A percentile compares a stretch with the other conserved stretches of the same genome.
Conservation (phyloP, 208 protist species). For the Blastocrithidia nonstop region DNA sequence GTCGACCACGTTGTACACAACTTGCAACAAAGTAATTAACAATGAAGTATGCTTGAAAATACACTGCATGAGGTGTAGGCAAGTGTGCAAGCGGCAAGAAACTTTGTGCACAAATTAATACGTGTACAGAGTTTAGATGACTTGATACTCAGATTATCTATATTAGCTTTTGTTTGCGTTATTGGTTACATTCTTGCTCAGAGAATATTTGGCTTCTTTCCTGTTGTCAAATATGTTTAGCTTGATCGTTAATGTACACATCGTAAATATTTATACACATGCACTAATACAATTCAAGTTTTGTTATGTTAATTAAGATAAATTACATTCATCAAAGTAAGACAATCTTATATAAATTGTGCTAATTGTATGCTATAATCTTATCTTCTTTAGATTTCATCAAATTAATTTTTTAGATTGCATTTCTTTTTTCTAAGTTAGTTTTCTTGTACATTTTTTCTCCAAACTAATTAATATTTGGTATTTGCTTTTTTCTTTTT, state of each 20-base stretch:
- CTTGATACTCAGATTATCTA: slow-evolving; percentile 36
- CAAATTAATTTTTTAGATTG: too few relatives aligned
- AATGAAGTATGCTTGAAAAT: slow-evolving; percentile 21
- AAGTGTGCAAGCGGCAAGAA: slow-evolving; percentile 43
- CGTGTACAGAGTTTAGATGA: slow-evolving; percentile 49
- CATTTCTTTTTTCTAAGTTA: too few relatives aligned
- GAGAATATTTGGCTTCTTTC: slow-evolving; percentile 55
- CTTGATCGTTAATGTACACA: slow-evolving; percentile 5
- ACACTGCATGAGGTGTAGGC: slow-evolving; percentile 47
- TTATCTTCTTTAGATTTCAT: too few relatives aligned
- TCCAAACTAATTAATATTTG: too few relatives aligned
- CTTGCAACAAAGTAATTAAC: slow-evolving; percentile 25
- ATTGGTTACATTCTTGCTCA: slow-evolving; percentile 49
- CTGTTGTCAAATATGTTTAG: slow-evolving; percentile 22
- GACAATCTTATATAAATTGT: too few relatives aligned
- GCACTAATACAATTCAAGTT: background rate
- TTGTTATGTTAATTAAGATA: too few relatives aligned
- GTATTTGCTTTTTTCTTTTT: too few relatives aligned
- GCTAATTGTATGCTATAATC: too few relatives aligned
- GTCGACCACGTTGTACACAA: slow-evolving; percentile 47
- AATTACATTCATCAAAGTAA: too few relatives aligned
- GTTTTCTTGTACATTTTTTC: too few relatives aligned
- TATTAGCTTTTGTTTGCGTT: slow-evolving; percentile 31
- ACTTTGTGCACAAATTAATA: slow-evolving; percentile 31
- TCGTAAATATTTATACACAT: background rate